Base-by-base conservation (phyloP, 257 asterid genomes). In the Cynanchum wilfordii region DNA sequence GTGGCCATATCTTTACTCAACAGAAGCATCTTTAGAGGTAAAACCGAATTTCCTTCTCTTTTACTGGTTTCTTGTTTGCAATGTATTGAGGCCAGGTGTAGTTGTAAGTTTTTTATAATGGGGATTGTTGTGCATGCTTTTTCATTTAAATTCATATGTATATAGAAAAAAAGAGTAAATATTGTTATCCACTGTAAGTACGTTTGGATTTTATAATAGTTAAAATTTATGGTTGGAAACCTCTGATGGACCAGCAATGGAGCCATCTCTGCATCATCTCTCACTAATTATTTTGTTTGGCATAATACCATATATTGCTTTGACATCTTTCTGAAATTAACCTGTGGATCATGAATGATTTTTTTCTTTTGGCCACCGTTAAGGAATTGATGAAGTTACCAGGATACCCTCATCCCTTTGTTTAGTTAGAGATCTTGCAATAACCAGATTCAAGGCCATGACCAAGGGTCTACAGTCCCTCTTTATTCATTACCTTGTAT, bases 1-100 rank as follows among this genome's bases (percentile, higher is more conserved):
- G 97, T 84, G 84, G 87, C 99, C 98, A 66, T 95, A 92, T 83
- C 91, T 95, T 73, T 68, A 86, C 77, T 92, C 97, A 42, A 45
- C 82, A 68, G 87, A 95, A 75, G 86, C 97, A 27, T 60, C 82
- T 71, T 81, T 89, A 68, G 88, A 92, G 99, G 98, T 95, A 84
- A 71, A 60, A 72, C 75, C 45, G 29, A 52, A 15, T 65, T 49
- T 77, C 58, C 22, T 36, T 54, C 52, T 59, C 59, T 74, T 60
- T 63, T 73, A 65, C 29, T 69, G 24, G 66, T 52, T n/a, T 66
- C 19, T 44, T 60, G 51, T 38, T 17, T 73, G 36, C 19, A 64
- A 5, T 10, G 27, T 42, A 1, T 68, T 77, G 10, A 11, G 51
- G 51, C 49, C 29, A 33, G 24, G 15, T 66, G 22, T 55, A 60